Percentiles rank a stretch among this genome's conserved stretches.
Conservation (phyloP, 768 basidiomycete genomes). For the Panus rudis region DNA sequence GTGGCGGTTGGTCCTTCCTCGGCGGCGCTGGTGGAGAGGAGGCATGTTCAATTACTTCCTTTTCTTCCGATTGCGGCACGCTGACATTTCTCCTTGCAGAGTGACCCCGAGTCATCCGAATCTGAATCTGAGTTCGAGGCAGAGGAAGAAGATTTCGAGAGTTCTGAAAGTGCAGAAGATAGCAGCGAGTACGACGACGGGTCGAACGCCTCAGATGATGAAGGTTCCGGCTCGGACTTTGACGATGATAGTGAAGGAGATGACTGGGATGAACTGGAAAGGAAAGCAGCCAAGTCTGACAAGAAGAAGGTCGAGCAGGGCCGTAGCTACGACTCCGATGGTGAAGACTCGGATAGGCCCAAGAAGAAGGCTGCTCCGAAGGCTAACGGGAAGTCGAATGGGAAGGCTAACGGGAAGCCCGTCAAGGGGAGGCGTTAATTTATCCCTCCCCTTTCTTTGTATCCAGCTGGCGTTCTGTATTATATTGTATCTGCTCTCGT, state of each 20-base stretch:
- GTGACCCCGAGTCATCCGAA: conserved; percentile 55
- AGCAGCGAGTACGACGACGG: conserved; percentile 47
- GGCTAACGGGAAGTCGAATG: conserved; percentile 22
- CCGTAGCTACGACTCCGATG: conserved; percentile 30
- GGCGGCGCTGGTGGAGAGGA: conserved; percentile 61
- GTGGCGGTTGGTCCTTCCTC: conserved; percentile 94
- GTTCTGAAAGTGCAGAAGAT: conserved; percentile 39
- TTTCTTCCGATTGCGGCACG: not conserved
- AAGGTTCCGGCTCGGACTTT: conserved; percentile 64
- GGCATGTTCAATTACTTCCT: conserved; percentile 31
- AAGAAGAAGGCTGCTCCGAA: conserved; percentile 32
- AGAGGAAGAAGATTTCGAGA: conserved; percentile 36
- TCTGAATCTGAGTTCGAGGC: conserved; percentile 63
- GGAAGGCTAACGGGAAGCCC: conserved; percentile 12
- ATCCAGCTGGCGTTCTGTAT: not conserved
- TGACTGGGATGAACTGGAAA: conserved; percentile 94
- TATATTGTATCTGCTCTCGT: not conserved
- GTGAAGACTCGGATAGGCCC: conserved; percentile 30
- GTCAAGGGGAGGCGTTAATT: conserved; percentile 12
- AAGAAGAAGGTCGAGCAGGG: conserved; percentile 33
- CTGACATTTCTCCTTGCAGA: conserved; percentile 27
- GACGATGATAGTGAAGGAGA: conserved; percentile 68
- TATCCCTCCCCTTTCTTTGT: not conserved
- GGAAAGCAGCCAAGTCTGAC: conserved; percentile 80
- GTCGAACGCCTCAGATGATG: conserved; percentile 47